A percentile compares a stretch with the other conserved stretches of the same genome.
Conservation (phyloP, 495 filamentous ascomycete genomes). For the Aspergillus funiculosus region DNA sequence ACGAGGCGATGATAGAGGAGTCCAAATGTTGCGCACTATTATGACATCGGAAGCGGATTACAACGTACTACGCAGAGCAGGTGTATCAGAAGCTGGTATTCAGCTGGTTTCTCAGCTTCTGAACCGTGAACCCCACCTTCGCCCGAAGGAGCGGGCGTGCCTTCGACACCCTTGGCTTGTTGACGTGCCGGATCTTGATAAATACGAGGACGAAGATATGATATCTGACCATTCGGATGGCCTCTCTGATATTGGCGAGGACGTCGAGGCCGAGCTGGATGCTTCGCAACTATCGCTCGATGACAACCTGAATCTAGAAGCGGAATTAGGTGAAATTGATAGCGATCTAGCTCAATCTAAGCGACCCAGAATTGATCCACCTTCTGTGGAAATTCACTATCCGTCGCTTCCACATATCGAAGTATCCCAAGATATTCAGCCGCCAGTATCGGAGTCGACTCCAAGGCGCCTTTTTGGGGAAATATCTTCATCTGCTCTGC, state of each 20-base stretch:
- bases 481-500: conserved; percentile 62
- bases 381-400: conserved; percentile 33
- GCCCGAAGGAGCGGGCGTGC: conserved; percentile 60
- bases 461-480: conserved; percentile 70
- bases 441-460: conserved; percentile 24
- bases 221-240: conserved; percentile 46
- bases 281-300: conserved; percentile 24
- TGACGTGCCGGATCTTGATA: conserved; percentile 35
- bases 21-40: conserved; percentile 71
- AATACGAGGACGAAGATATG: conserved; percentile 45
- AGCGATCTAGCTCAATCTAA: conserved; percentile 39
- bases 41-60: conserved; percentile 66
- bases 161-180: conserved; percentile 63
- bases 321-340: conserved; percentile 21
- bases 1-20: conserved; percentile 48
- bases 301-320: conserved; percentile 37
- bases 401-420: conserved; percentile 42
- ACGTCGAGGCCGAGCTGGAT: conserved; percentile 42
- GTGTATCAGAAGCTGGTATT: conserved; percentile 59
- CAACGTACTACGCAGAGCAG: conserved; percentile 46
- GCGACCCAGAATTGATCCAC: conserved; percentile 30
- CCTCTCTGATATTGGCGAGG: conserved; percentile 42
- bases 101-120: conserved; percentile 74
- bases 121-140: conserved; percentile 59
- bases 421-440: conserved; percentile 32